Base-by-base conservation (phyloP, 2,329 filamentous ascomycete genomes). In the Trichophyton equinum region DNA sequence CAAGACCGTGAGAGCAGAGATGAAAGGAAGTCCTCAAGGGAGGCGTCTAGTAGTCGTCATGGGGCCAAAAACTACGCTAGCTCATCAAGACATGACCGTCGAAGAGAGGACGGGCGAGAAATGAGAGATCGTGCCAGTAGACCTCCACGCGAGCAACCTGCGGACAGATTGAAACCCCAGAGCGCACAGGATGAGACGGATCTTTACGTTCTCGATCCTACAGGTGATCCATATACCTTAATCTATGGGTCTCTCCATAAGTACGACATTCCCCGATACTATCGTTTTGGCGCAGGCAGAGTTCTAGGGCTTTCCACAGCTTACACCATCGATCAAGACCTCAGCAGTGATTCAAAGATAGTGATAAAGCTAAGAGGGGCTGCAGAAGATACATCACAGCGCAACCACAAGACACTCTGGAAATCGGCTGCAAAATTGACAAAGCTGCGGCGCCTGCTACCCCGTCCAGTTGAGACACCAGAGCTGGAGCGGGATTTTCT, bases 211-310 rank as follows among this genome's bases (percentile, higher is more conserved):
- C 68, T 88, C 58, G 92, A 97, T 72, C 83, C 78, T 47, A 85
- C 84, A 68, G 91, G 92, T 0, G 92, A 97, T 68, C 77, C 80
- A 3, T 80, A 90, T 56, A 90, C 94, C 65, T 72, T 87, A 51
- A 81, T 81, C 27, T 96, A 91, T 70, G 89, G 88, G 1, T 81
- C 82, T 30, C 79, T 88, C 44, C 85, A 96, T 70, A 83, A 82
- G 40, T 88, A 87, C 65, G 82, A 81, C 60, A 75, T 95, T 9
- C 90, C 91, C 0, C 68, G 74, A 1, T 96, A 95, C 69, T 80
- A 80, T 63, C 85, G 89, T 4, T 76, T 77, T 63, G 88, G 90
- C 13, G 77, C 78, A 60, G 90, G 90, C 1, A 80, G 79, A 61
- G 77, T 96, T 0, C 72, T 97, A 11, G 92, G 91, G 0, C 76